Conservation (phyloP, 139 green algal genomes). For the Chlorella ohadii region DNA sequence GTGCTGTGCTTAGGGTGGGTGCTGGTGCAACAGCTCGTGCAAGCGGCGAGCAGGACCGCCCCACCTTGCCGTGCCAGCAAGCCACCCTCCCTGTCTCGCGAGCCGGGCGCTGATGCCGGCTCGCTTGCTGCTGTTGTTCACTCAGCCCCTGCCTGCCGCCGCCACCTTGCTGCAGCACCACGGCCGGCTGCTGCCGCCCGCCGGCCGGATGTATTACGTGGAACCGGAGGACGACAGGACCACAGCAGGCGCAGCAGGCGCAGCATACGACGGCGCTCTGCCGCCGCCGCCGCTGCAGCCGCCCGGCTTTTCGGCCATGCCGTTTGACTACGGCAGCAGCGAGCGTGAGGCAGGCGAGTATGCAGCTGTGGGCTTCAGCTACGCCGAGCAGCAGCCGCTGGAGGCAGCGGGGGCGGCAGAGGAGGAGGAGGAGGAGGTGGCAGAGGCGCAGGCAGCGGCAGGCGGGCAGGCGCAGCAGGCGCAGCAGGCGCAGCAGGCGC, state of each 20-base stretch:
- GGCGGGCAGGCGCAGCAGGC: background rate
- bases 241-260: background rate
- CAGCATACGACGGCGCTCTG: background rate
- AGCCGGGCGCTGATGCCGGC: too few species aligned
- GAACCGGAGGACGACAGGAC: background rate
- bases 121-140: too few species aligned
- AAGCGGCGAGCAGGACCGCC: too few species aligned
- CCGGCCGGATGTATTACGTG: background rate
- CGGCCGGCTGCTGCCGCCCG: slow-evolving; percentile 24
- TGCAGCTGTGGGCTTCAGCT: slow-evolving; percentile 45
- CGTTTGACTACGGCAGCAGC: slow-evolving; percentile 17
- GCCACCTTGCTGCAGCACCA: background rate
- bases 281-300: slow-evolving; percentile 12
- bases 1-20: too few species aligned
- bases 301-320: slow-evolving; percentile 1
- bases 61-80: too few species aligned
- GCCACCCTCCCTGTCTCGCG: too few species aligned
- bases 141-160: too few species aligned
- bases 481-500: slow-evolving; percentile 3
- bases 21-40: too few species aligned
- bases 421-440: too few species aligned
- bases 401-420: background rate
- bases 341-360: background rate
- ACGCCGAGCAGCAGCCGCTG: background rate
- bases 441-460: background rate